Evolutionary conservation across 345 rosid genomes (phyloP).

Genomic region (Cardamine resedifolia): DNA sequence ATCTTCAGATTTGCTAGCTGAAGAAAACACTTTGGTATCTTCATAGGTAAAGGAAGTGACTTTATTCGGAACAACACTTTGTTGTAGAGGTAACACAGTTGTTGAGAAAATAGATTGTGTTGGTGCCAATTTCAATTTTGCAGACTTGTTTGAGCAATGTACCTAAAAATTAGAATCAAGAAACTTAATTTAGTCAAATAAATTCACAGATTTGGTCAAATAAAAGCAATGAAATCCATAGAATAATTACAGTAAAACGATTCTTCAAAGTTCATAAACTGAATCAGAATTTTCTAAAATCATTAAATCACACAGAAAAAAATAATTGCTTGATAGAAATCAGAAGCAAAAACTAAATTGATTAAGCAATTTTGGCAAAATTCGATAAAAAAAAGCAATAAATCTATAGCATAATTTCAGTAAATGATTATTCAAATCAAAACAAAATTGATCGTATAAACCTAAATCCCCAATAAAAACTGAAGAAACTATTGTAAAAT

Average conservation of each 20-base stretch:
- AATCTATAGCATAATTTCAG: background rate
- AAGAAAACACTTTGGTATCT: constrained; percentile 48
- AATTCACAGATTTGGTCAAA: background rate
- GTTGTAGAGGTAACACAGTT: constrained; percentile 36
- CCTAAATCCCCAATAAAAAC: background rate
- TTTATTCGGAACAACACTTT: constrained; percentile 25
- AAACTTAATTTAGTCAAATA: background rate
- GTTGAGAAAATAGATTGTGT: constrained; percentile 37
- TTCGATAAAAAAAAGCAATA: background rate
- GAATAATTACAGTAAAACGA: too few relatives aligned
- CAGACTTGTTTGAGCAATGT: constrained; percentile 52
- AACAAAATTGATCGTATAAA: background rate
- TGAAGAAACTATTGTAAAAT: background rate
- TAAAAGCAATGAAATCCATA: background rate
- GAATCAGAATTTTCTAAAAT: background rate
- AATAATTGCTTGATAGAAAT: too few relatives aligned
- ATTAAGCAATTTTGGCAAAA: background rate
- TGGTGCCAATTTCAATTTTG: constrained; percentile 52
- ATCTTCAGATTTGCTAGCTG: constrained; percentile 53
- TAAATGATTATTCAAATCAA: background rate
- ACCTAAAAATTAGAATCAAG: constrained; percentile 34
- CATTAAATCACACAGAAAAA: too few relatives aligned
- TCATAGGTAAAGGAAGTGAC: constrained; percentile 39
- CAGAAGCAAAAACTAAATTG: background rate
- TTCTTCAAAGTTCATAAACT: background rate